Base-by-base conservation (phyloP, 805 yeast genomes). In the Metschnikowia vanudenii region DNA sequence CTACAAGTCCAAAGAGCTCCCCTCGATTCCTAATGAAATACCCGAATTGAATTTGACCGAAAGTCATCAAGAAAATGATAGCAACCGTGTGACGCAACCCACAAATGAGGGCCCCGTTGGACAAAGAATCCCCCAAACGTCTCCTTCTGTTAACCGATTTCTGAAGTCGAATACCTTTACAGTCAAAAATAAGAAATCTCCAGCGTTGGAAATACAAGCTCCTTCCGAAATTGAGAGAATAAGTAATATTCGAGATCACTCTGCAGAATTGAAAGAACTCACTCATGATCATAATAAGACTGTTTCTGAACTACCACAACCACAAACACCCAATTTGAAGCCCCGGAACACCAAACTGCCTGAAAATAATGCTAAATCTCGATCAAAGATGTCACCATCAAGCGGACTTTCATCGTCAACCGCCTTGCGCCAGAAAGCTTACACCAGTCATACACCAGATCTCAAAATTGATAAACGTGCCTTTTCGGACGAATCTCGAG, bases 401-500 rank as follows among this genome's bases (percentile, higher is more conserved):
- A 37, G 13, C 13, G 17, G 38, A 9, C 16, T 43, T 3, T 47
- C 50, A 6, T 44, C 46, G n/a, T 46, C 56, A 18, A 16, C 41
- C 10, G 38, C 54, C 2, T 39, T 43, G 20, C 51, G 46, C 16
- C 55, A 47, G 20, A 41, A 47, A 19, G 50, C 60, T 41, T 49
- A 52, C 49, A 47, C 53, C 11, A 26, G 10, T 31, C 49, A 37
- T 5, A 26, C 45, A n/a, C 16, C 30, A 7, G 49, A 37, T 29
- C 52, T 52, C 31, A 45, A 37, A 16, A 50, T 56, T 10, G 51
- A 46, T 33, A 57, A 55, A 37, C 47, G 75, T 41, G 59, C 59
- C 10, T 65, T 67, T 46, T 68, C 74, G 37, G 74, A 58, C 28
- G 65, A 70, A 42, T 68, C 74, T 1, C 60, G 57, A 16, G 71